Evolutionary conservation across 2,329 filamentous ascomycete species (phyloP).

Genomic region (Ophiostoma triangulosporum): DNA sequence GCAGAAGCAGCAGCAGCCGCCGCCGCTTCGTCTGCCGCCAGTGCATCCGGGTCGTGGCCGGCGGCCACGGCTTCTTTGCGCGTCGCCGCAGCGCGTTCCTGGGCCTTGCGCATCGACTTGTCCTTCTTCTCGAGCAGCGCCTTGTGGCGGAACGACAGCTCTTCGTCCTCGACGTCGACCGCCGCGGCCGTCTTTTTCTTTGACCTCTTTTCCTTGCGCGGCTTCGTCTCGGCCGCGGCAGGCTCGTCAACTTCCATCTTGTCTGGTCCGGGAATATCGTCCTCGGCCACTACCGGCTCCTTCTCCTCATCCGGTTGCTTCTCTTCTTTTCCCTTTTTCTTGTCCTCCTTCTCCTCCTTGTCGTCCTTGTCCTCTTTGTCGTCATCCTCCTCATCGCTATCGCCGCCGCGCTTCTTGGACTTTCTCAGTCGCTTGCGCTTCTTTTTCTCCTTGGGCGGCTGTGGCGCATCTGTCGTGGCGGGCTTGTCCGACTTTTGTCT

Average conservation of each 20-base stretch:
- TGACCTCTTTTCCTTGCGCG: slow-evolving; percentile 15
- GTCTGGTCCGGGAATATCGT: slow-evolving; percentile 18
- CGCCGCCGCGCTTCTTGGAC: slow-evolving; percentile 10
- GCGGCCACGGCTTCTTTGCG: not conserved
- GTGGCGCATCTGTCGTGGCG: not conserved
- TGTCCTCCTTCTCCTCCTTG: not conserved
- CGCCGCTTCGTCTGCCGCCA: too few relatives aligned
- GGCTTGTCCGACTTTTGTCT: not conserved
- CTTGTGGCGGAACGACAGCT: slow-evolving; percentile 28
- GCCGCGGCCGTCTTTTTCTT: slow-evolving; percentile 22
- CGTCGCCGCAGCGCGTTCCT: slow-evolving; percentile 1
- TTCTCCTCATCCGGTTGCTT: not conserved
- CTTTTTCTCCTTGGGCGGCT: slow-evolving; percentile 7
- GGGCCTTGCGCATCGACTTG: slow-evolving; percentile 31
- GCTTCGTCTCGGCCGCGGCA: slow-evolving; percentile 6
- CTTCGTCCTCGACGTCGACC: slow-evolving; percentile 11
- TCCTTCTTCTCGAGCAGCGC: slow-evolving; percentile 40
- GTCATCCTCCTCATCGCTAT: not conserved
- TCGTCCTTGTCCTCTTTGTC: not conserved
- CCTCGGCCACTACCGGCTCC: slow-evolving; percentile 13
- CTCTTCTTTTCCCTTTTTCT: not conserved
- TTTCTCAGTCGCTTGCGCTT: slow-evolving; percentile 11
- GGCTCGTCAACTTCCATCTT: slow-evolving; percentile 12
- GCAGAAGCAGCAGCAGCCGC: slow-evolving; percentile 63
- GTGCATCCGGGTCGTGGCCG: not conserved